Conservation (phyloP, 148 eudicot species). For the Hydrangea macrophylla region DNA sequence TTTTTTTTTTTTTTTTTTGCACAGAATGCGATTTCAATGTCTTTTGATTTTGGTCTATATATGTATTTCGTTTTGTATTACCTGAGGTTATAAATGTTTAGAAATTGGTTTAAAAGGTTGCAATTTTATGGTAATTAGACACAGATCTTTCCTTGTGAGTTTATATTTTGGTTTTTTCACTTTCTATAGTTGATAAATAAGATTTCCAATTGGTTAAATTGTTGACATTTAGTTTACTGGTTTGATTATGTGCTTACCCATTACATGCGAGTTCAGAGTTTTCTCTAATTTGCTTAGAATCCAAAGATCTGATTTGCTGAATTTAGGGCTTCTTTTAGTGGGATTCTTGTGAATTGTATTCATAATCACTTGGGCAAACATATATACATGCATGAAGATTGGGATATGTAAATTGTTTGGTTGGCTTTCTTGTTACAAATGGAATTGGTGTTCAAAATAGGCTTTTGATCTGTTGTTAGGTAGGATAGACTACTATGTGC, state of each 20-base stretch:
- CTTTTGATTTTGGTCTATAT: not conserved
- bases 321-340: slow-evolving; percentile 9
- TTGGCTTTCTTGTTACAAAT: too few relatives aligned
- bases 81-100: not conserved
- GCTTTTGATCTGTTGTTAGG: too few relatives aligned
- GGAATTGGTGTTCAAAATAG: too few relatives aligned
- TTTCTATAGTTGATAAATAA: not conserved
- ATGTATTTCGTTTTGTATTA: not conserved
- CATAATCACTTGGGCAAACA: too few relatives aligned
- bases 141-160: slow-evolving; percentile 4
- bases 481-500: too few relatives aligned
- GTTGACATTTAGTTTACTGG: not conserved
- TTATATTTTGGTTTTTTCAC: not conserved
- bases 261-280: not conserved
- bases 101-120: not conserved
- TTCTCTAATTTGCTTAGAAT: not conserved
- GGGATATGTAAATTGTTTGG: too few relatives aligned
- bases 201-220: not conserved
- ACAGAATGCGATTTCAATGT: not conserved
- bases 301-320: slow-evolving; percentile 4
- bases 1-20: not conserved
- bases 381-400: too few relatives aligned
- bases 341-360: not conserved
- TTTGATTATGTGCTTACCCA: not conserved
- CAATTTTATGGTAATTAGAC: not conserved